Percentiles rank a stretch among this genome's conserved stretches.
These are phyloP conservation scores for Phialophora macrospora DNA, from an alignment of 2,329 filamentous ascomycete species.

Conservation along the genomic window DNA sequence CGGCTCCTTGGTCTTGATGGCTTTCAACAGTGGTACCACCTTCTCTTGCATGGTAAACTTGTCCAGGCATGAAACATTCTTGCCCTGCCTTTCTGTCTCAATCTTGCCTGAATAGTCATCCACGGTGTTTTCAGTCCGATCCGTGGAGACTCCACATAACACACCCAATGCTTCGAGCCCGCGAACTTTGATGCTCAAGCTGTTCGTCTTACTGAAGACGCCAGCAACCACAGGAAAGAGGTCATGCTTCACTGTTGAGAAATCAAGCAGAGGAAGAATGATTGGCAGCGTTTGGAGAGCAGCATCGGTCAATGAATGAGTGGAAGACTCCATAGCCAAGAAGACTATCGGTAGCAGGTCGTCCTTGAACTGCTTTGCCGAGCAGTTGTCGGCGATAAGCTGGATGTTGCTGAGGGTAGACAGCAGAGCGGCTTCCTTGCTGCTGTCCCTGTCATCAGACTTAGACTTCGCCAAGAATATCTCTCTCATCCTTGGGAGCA, in stretches of 20 bases:
- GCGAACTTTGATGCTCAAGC: conserved; percentile 90
- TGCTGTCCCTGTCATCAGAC: conserved; percentile 73
- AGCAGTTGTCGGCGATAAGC: conserved; percentile 76
- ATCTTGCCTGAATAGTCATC: conserved; percentile 78
- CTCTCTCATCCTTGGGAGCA: conserved; percentile 82
- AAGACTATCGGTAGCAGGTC: conserved; percentile 87
- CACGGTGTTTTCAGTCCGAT: conserved; percentile 69
- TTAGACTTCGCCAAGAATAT: conserved; percentile 70
- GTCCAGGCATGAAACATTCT: conserved; percentile 79
- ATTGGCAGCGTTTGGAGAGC: conserved; percentile 77
- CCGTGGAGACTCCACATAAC: conserved; percentile 76
- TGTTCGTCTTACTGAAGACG: conserved; percentile 92
- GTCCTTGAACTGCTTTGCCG: conserved; percentile 93
- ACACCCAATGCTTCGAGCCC: conserved; percentile 88
- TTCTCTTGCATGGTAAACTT: conserved; percentile 99
- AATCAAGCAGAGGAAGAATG: conserved; percentile 88
- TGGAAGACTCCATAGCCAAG: conserved; percentile 83
- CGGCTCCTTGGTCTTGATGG: conserved; percentile 96
- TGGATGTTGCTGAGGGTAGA: conserved; percentile 84
- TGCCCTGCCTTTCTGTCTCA: conserved; percentile 52
- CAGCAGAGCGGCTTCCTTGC: conserved; percentile 88
- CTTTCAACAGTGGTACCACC: conserved; percentile 85
- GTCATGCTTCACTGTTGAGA: conserved; percentile 95
- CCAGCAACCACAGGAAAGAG: conserved; percentile 88
- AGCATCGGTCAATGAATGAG: conserved; percentile 85